Evolutionary conservation across 129 eudicot genomes (phyloP), one percentile per base, ranked within the genome.

Genomic region (Chrysanthemum makinoi): DNA sequence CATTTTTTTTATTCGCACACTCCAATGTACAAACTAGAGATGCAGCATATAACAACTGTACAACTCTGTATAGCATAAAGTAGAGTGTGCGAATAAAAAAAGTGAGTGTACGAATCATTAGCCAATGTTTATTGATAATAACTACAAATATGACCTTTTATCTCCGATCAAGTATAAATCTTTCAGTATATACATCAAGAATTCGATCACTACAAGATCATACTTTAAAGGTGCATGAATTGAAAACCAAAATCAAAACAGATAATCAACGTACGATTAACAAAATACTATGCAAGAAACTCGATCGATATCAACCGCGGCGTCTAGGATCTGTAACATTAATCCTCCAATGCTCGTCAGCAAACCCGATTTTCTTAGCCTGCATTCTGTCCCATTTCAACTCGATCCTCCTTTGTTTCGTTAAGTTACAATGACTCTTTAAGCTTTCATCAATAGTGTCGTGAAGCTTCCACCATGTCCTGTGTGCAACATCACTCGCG

Each of bases 401-500:
- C 69, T 87, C 95, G 2, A 80, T 85, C 84, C 82, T 82, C 80
- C 98, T 79, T 77, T 65, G 69, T 57, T 85, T 35, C 22, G 95
- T 15, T 70, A 93, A 70, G 55, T 79, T 83, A 77, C 98, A 92
- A 19, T 77, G 64, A 15, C 50, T 62, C 63, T 85, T 86, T 77
- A 92, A 75, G 11, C 81, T 14, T 60, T 75, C 79, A 49, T 89
- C 91, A 86, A 93, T 93, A 10, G 81, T 66, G 65, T 93, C 96
- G 63, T 93, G 86, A 48, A 87, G 47, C 74, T 82, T 83, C 98
- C 98, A 93, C 98, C 98, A 93, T 12, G 80, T 86, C 20, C 26
- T 3, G 55, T 93, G 95, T 2, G 98, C 98, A 9, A 77, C 80
- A 57, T 93, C 98, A 46, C 96, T 93, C 0, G 98, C 98, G 19